Percentiles rank a stretch among this genome's conserved stretches.
phyloP scores from a whole-genome alignment of 441 rosid genomes.

The Brassica hybrid region DNA sequence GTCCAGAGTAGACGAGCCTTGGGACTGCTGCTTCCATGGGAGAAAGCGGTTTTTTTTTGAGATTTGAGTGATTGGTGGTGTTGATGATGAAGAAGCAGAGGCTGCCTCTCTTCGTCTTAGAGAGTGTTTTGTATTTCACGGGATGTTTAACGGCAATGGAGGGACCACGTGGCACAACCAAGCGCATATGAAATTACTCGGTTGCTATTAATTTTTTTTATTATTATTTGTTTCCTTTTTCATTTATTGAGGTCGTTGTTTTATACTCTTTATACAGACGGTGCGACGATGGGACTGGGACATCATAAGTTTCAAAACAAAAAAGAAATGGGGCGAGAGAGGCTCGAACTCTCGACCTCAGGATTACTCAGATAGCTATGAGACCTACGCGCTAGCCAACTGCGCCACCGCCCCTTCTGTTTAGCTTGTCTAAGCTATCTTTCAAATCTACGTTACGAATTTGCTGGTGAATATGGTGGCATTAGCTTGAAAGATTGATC shows the following conservation, averaged over 20 bases:
- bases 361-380: constrained; percentile 82
- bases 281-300: not conserved
- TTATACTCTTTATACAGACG: not conserved
- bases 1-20: constrained; percentile 71
- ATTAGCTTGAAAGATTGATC: no score
- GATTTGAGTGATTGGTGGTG: not conserved
- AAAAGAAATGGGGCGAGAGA: constrained; percentile 72
- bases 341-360: constrained; percentile 98
- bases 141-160: constrained; percentile 41
- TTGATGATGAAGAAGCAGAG: constrained; percentile 20
- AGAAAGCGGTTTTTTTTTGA: not conserved
- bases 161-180: constrained; percentile 67
- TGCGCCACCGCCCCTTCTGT: constrained; percentile 40
- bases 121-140: constrained; percentile 11
- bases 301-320: not conserved
- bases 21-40: constrained; percentile 72
- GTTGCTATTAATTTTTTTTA: not conserved
- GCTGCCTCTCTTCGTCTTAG: not conserved
- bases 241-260: not conserved
- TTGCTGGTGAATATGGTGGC: no score
- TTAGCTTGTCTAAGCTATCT: no score
- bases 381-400: constrained; percentile 99
- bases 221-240: not conserved
- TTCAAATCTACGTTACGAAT: no score
- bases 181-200: constrained; percentile 39